Conservation (phyloP, 441 rosid genomes). For the Viola pubescens region DNA sequence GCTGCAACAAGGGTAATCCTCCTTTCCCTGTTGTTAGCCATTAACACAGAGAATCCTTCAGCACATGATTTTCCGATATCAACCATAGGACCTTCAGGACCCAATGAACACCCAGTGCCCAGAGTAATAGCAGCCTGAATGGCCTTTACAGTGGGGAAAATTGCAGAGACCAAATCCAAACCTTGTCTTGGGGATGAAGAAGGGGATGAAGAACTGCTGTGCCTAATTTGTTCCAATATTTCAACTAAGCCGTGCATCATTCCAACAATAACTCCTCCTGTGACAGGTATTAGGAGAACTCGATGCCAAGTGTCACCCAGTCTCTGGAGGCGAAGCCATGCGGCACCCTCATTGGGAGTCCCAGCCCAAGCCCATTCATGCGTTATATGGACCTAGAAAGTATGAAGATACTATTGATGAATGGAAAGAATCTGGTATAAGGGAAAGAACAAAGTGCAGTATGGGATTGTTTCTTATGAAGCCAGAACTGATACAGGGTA, state of each 20-base stretch:
- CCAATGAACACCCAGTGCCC: conserved; percentile 95
- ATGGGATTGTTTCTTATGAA: too few species aligned
- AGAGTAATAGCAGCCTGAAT: conserved; percentile 90
- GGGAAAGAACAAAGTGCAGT: background rate
- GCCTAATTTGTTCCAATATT: conserved; percentile 76
- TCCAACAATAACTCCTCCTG: conserved; percentile 93
- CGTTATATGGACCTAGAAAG: conserved; percentile 66
- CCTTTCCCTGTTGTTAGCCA: conserved; percentile 95
- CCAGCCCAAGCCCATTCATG: conserved; percentile 99
- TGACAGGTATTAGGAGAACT: conserved; percentile 78
- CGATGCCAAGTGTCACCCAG: conserved; percentile 91
- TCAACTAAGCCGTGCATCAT: conserved; percentile 96
- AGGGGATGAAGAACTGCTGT: conserved; percentile 34
- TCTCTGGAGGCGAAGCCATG: conserved; percentile 88
- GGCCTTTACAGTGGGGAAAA: conserved; percentile 78
- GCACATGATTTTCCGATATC: conserved; percentile 97
- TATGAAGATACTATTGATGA: conserved; percentile 8
- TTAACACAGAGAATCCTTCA: conserved; percentile 75
- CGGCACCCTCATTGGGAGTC: conserved; percentile 92
- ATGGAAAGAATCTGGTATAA: background rate
- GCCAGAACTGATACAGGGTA: too few species aligned
- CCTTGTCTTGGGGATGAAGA: conserved; percentile 49
- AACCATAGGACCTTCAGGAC: conserved; percentile 96
- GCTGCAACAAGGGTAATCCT: conserved; percentile 91
- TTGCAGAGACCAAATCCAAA: conserved; percentile 67